Evolutionary conservation across 1,139 yeast species (phyloP), one percentile per base, ranked within the genome.

Genomic region (Geotrichum reessii): DNA sequence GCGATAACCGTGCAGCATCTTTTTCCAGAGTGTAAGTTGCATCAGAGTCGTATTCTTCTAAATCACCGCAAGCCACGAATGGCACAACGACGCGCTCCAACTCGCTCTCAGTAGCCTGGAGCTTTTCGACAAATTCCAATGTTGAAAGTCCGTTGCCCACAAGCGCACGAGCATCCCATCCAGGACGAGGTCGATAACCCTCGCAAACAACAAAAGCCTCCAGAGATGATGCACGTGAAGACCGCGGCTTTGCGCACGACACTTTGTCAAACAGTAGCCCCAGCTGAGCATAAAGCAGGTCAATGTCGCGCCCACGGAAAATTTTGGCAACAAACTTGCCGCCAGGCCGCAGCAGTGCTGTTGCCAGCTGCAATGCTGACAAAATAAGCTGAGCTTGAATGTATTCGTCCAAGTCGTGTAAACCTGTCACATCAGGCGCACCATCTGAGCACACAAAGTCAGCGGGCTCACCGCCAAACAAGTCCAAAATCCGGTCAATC

Each of bases 381-480:
- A 91, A 77, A 55, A 95, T 87, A 62, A 93, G 78, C 70, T 93
- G 99, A 1, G 96, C 97, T 74, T 93, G 99, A 58, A 93, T 88
- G 69, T 92, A 93, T 71, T 93, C 99, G 72, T 93, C 99, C 62
- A 93, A 77, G 73, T 95, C 99, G 70, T 95, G 99, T 57, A 93
- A 74, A 0, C 99, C 99, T 0, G 99, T 95, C 27, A 93, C 99
- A 74, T 93, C 99, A 1, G 99, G 99, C 0, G 99, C 99, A 56
- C 99, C 99, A 72, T 93, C 99, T 64, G 95, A 87, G 67, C 97
- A 89, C 0, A 93, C 97, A 69, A 93, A 87, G 71, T 93, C 99
- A 0, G 98, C 98, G 56, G 87, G 85, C 66, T 88, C 89, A 50
- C 97, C 97, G 42, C 89, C 95, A 75, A 93, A 93, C 44, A 86